These are phyloP conservation scores for Leccinum variicolor DNA, from an alignment of 768 basidiomycete species.

Conservation along the genomic window DNA sequence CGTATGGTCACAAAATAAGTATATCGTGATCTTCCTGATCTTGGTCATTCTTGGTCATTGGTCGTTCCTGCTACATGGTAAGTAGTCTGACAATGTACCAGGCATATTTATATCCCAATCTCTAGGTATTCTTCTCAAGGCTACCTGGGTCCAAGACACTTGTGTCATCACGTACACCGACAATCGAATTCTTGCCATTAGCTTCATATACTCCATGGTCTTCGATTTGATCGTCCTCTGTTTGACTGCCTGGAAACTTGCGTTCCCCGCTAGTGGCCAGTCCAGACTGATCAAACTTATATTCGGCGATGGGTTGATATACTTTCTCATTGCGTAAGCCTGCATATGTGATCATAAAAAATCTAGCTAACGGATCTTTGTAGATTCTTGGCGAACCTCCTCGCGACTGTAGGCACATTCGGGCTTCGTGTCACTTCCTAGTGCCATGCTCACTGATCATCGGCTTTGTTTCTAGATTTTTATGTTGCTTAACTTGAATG, in stretches of 20 bases:
- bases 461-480: slow-evolving; percentile 36
- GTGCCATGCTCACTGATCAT: neutral
- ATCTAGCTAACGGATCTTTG: slow-evolving; percentile 1
- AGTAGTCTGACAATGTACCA: neutral
- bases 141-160: slow-evolving; percentile 47
- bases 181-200: slow-evolving; percentile 56
- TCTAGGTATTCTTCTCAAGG: slow-evolving; percentile 57
- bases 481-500: slow-evolving; percentile 66
- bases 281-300: slow-evolving; percentile 59
- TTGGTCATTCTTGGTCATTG: slow-evolving; percentile 64
- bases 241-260: slow-evolving; percentile 60
- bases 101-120: neutral
- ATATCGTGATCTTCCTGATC: slow-evolving; percentile 49
- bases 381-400: slow-evolving; percentile 64
- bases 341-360: slow-evolving; percentile 3
- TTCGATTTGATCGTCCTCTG: slow-evolving; percentile 64
- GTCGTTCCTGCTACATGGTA: slow-evolving; percentile 68
- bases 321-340: slow-evolving; percentile 67
- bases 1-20: slow-evolving; percentile 61
- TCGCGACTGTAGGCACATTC: slow-evolving; percentile 42
- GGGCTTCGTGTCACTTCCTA: neutral
- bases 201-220: slow-evolving; percentile 72
- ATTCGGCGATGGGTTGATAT: slow-evolving; percentile 70
- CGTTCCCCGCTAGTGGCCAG: slow-evolving; percentile 44
- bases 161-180: slow-evolving; percentile 61